Evolutionary conservation across 768 basidiomycete genomes (phyloP), one percentile per base, ranked within the genome.

Genomic region (Leccinum rimulosum): DNA sequence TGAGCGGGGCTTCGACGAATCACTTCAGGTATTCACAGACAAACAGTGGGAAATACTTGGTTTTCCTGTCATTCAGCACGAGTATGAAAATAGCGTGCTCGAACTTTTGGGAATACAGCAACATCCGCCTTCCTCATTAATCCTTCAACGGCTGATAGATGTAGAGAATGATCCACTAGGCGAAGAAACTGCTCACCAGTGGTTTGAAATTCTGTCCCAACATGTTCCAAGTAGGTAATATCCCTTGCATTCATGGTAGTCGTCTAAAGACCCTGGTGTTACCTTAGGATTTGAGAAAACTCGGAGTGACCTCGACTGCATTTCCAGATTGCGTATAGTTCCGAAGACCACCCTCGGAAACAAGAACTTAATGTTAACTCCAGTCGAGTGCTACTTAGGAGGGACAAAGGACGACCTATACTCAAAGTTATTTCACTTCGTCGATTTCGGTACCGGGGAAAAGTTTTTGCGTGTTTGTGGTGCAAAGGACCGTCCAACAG

Each of bases 381-480:
- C 88, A 3, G 76, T 66, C 10, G 90, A 31, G 10, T 31, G 31
- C 61, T 91, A 87, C 68, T 80, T 93, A 58, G 81, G 79, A 6
- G 74, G 77, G 35, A 71, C 76, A 9, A 73, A 77, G 25, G 78
- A 80, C 25, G 77, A 80, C n/a, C 83, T 92, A 31, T 88, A 90
- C 31, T 31, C 31, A 3, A 31, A 31, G 3, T 10, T 31, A 31
- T 31, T 31, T 31, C 31, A 31, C 31, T 96, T 94, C 64, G 85
- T 98, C 53, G 86, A 95, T 69, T 96, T 95, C 70, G 94, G 93
- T 0, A 65, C 77, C 1, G 75, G 78, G 9, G 94, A 88, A 30
- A 94, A 93, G 65, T 97, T 98, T 73, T 77, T 98, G 38, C 81
- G 80, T 53, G 86, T 88, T 5, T 91, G 92, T 64, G 94, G 94